Percentiles rank a stretch among this genome's conserved stretches.
Evolutionary conservation across 306 rosid genomes (phyloP).

Genomic region (Phaseolus lunatus): DNA sequence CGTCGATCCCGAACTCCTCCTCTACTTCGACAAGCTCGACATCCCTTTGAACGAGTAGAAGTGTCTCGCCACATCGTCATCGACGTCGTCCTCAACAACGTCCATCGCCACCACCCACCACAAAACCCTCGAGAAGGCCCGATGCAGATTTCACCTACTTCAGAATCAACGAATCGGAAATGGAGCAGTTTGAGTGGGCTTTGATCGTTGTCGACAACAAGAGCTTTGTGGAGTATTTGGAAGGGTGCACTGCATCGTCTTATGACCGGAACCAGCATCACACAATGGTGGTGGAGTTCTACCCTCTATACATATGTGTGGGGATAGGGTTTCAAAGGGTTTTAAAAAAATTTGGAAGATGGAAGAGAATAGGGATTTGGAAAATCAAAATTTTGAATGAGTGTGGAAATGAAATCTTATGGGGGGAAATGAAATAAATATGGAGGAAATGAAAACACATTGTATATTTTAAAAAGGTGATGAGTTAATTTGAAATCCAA

Average conservation of each 20-base stretch:
- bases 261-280: not conserved
- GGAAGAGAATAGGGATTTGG: too few relatives aligned
- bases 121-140: not conserved
- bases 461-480: too few relatives aligned
- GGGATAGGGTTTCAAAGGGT: too few relatives aligned
- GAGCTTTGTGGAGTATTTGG: not conserved
- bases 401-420: too few relatives aligned
- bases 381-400: too few relatives aligned
- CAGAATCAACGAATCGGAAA: not conserved
- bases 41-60: not conserved
- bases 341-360: too few relatives aligned
- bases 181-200: not conserved
- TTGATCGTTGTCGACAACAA: not conserved
- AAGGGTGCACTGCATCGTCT: not conserved
- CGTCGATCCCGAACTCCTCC: not conserved
- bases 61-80: not conserved
- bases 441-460: too few relatives aligned
- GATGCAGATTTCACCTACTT: not conserved
- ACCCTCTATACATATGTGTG: too few relatives aligned
- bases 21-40: conserved; percentile 13
- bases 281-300: not conserved
- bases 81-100: not conserved
- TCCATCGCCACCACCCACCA: conserved; percentile 11
- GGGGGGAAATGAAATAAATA: too few relatives aligned
- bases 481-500: too few relatives aligned